phyloP scores from a whole-genome alignment of 2,329 filamentous ascomycete genomes.

The Fusarium temperatum region DNA sequence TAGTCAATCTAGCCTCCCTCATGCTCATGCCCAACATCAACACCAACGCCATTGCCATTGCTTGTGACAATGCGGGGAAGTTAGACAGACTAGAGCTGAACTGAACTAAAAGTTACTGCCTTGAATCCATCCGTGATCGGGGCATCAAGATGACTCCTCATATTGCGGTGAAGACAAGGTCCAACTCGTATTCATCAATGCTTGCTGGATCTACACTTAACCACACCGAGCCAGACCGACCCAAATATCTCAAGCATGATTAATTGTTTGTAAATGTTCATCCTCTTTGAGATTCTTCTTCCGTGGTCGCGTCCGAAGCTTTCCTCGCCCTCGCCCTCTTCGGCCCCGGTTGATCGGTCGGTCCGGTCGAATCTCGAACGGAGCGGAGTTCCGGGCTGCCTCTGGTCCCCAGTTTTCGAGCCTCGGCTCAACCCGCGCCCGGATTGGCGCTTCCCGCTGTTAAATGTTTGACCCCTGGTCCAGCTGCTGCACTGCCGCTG shows the following conservation, averaged over 20 bases:
- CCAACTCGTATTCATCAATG: slow-evolving; percentile 15
- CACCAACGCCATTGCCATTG: not conserved
- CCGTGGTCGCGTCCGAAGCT: slow-evolving; percentile 12
- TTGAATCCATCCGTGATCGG: slow-evolving; percentile 19
- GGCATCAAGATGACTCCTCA: slow-evolving; percentile 18
- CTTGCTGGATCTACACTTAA: slow-evolving; percentile 10
- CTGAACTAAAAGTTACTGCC: not conserved
- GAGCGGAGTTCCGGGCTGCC: slow-evolving; percentile 28
- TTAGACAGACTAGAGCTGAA: not conserved
- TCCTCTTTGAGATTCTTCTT: slow-evolving; percentile 1
- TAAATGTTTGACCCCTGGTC: slow-evolving; percentile 1
- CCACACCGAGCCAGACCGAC: not conserved
- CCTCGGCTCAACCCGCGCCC: slow-evolving; percentile 27
- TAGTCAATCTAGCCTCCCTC: not conserved
- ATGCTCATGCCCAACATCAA: slow-evolving; percentile 28
- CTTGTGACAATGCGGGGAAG: slow-evolving; percentile 32
- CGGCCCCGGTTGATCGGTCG: slow-evolving; percentile 28
- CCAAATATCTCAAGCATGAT: not conserved
- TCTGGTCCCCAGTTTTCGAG: slow-evolving; percentile 7
- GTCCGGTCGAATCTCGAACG: slow-evolving; percentile 7
- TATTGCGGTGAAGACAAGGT: slow-evolving; percentile 26
- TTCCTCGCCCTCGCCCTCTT: not conserved
- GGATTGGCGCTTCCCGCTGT: slow-evolving; percentile 23
- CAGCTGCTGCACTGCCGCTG: slow-evolving; percentile 30
- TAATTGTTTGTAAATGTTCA: not conserved